phyloP scores from a whole-genome alignment of 1,139 yeast genomes.

The Magnusiomyces magnusii region DNA sequence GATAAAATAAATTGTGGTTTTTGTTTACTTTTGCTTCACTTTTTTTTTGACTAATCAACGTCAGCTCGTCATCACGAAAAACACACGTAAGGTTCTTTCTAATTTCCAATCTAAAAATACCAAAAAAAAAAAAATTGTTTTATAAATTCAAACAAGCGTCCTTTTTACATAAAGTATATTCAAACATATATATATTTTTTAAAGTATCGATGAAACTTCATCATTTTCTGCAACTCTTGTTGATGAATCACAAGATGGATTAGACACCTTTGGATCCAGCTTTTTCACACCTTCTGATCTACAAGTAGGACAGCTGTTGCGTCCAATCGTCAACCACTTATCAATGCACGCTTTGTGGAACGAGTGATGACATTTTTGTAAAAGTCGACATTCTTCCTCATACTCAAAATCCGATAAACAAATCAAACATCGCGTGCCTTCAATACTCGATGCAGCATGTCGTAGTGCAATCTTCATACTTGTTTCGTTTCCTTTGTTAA shows the following conservation, averaged over 20 bases:
- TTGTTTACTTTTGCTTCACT: neutral
- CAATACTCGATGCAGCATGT: slow-evolving; percentile 22
- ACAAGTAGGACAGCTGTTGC: slow-evolving; percentile 53
- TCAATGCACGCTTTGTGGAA: slow-evolving; percentile 51
- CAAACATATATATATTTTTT: too few species aligned
- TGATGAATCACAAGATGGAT: neutral
- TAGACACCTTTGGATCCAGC: neutral
- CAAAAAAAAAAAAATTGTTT: too few species aligned
- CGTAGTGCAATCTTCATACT: slow-evolving; percentile 4
- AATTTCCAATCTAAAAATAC: neutral
- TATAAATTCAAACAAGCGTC: neutral
- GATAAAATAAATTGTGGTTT: neutral
- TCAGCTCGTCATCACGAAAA: neutral
- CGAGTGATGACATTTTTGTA: slow-evolving; percentile 40
- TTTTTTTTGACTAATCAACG: neutral
- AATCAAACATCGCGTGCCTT: slow-evolving; percentile 38
- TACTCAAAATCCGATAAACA: slow-evolving; percentile 43
- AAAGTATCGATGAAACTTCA: neutral
- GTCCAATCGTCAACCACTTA: slow-evolving; percentile 47
- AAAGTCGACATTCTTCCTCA: slow-evolving; percentile 41
- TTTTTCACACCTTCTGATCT: slow-evolving; percentile 39
- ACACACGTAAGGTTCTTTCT: neutral
- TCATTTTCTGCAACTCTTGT: neutral
- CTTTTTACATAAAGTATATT: neutral
- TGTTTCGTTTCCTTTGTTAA: neutral